Percentiles rank a stretch among this genome's conserved stretches.
These are phyloP conservation scores for Ophiostoma novo-ulmi DNA, from an alignment of 2,329 filamentous ascomycete species.

Conservation along the genomic window DNA sequence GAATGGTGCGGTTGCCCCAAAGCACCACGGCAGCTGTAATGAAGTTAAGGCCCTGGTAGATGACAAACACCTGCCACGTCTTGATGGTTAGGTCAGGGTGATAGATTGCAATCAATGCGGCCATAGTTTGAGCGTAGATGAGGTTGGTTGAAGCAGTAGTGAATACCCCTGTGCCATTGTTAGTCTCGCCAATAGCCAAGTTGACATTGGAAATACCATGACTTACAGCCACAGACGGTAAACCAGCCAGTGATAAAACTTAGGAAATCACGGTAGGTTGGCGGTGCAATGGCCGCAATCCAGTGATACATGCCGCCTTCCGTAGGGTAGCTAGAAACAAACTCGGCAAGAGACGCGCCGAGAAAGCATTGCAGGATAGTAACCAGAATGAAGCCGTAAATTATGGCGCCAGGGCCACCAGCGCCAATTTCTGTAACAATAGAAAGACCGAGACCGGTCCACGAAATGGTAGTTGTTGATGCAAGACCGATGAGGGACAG, in stretches of 20 bases:
- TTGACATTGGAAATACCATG: no score
- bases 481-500: constrained; percentile 10
- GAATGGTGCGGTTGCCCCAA: constrained; percentile 6
- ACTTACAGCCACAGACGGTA: constrained; percentile 10
- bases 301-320: constrained; percentile 11
- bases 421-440: constrained; percentile 9
- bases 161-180: background rate
- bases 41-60: constrained; percentile 9
- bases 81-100: constrained; percentile 10
- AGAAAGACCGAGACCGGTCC: constrained; percentile 6
- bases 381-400: constrained; percentile 3
- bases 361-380: constrained; percentile 9
- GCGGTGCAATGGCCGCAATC: constrained; percentile 7
- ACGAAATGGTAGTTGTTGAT: constrained; percentile 13
- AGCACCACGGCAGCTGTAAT: constrained; percentile 8
- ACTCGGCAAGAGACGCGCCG: constrained; percentile 6
- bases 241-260: constrained; percentile 14
- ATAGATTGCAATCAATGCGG: constrained; percentile 5
- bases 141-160: constrained; percentile 10
- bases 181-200: background rate
- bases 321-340: constrained; percentile 12
- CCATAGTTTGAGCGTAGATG: constrained; percentile 8
- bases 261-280: background rate
- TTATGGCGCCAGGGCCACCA: constrained; percentile 5
- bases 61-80: constrained; percentile 9